phyloP scores from a whole-genome alignment of 352 stramenopile species.

The Pythium vanterpoolii region DNA sequence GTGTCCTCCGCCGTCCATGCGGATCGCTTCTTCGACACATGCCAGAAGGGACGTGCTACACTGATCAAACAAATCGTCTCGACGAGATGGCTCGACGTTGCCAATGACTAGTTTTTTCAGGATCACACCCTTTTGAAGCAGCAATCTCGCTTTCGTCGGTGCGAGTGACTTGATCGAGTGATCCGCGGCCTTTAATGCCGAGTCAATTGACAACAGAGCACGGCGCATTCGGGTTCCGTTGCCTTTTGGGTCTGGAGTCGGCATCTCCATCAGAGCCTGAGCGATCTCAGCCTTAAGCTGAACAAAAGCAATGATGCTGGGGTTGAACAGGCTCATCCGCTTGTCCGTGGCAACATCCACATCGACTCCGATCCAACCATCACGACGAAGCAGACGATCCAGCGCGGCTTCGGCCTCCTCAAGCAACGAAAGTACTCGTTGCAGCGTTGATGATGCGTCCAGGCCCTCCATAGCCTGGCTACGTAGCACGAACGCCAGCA shows the following conservation, averaged over 20 bases:
- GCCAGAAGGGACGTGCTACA: slow-evolving; percentile 15
- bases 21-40: slow-evolving; percentile 31
- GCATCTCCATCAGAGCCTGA: slow-evolving; percentile 44
- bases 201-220: slow-evolving; percentile 32
- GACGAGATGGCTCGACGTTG: not conserved
- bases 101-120: slow-evolving; percentile 42
- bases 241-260: not conserved
- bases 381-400: slow-evolving; percentile 39
- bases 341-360: slow-evolving; percentile 18
- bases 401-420: slow-evolving; percentile 41
- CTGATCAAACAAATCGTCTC: not conserved
- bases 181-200: slow-evolving; percentile 33
- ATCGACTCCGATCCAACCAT: slow-evolving; percentile 61
- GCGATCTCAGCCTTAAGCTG: slow-evolving; percentile 47
- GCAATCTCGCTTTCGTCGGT: slow-evolving; percentile 37
- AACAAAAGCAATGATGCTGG: slow-evolving; percentile 48
- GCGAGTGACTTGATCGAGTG: slow-evolving; percentile 44
- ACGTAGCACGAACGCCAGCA: slow-evolving; percentile 29
- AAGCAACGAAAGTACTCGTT: slow-evolving; percentile 3
- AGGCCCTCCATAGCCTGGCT: slow-evolving; percentile 4
- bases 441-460: not conserved
- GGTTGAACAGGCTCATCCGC: slow-evolving; percentile 53
- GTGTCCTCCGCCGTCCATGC: slow-evolving; percentile 37
- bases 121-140: slow-evolving; percentile 49
- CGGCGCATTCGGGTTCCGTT: not conserved